Base-by-base conservation (phyloP, 805 yeast genomes). In the Saccharomycopsis fodiens region DNA sequence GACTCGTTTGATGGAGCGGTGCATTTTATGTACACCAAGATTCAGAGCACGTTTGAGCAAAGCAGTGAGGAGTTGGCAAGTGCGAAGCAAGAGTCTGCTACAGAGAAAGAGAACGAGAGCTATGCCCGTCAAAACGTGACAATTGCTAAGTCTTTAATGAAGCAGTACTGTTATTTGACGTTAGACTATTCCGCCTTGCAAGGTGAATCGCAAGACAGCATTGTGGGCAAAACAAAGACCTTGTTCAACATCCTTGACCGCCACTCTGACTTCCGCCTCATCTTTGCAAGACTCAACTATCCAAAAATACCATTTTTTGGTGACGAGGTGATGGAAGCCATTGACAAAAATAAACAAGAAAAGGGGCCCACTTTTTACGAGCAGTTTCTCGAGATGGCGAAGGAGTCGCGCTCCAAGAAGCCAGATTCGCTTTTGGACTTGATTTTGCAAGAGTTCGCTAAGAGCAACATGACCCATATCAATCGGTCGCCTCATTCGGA, bases 241-340 rank as follows among this genome's bases (percentile, higher is more conserved):
- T 17, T 32, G 17, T 32, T 32, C 12, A 10, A 32, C 10, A 32
- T 32, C 12, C 10, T 32, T 32, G 7, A 32, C 20, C 20, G 20
- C 19, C 20, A 17, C 15, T 32, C 36, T 15, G 17, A 32, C 20
- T 10, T 32, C 5, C 17, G 15, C 10, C 36, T 32, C 8, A 32
- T 32, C 5, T 6, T 32, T 6, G n/a, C 25, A 13, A 25, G 17
- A 32, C 35, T 41, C 31, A 34, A 35, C 17, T 41, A 41, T 27
- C 34, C 15, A 12, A 41, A 35, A n/a, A 41, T 34, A 16, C 43
- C 43, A 22, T 40, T 27, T 12, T 40, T 40, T 19, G 16, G 31
- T 4, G 35, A 27, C 17, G 43, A 23, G 30, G 31, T 40, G n/a
- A 19, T 15, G 17, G 30, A 29, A 4, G 20, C 30, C 13, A 25